A percentile compares a stretch with the other conserved stretches of the same genome.
Conservation (phyloP, 331 rosid genomes). For the Telfairia occidentalis region DNA sequence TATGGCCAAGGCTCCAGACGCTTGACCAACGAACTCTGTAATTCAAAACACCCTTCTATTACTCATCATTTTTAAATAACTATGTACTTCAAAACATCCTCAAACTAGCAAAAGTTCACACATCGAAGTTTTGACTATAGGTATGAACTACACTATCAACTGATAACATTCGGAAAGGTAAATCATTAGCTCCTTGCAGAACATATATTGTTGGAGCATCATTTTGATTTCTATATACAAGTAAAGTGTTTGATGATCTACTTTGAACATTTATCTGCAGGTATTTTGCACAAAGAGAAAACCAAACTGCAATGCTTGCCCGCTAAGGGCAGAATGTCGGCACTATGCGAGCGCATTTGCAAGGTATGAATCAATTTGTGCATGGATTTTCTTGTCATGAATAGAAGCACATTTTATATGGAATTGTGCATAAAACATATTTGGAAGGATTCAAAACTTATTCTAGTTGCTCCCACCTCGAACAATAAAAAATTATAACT, state of each 20-base stretch:
- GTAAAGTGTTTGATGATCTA: conserved; percentile 14
- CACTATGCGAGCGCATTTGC: conserved; percentile 97
- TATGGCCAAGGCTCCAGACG: conserved; percentile 94
- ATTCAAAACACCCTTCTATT: conserved; percentile 5
- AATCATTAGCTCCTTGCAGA: not conserved
- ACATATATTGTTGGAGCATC: not conserved
- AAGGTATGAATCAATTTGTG: conserved; percentile 35
- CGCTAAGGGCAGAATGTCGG: conserved; percentile 90
- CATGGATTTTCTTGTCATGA: not conserved
- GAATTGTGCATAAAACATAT: not conserved
- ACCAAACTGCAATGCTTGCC: conserved; percentile 97
- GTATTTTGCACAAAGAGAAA: conserved; percentile 89
- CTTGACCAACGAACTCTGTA: conserved; percentile 93
- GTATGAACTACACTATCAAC: conserved; percentile 92
- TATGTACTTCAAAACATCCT: not conserved
- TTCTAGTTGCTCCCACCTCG: not conserved
- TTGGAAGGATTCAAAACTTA: not conserved
- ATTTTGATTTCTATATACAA: not conserved
- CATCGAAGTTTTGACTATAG: conserved; percentile 31
- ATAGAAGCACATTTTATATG: not conserved
- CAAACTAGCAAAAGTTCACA: not conserved
- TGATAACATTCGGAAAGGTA: conserved; percentile 99
- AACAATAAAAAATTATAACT: not conserved
- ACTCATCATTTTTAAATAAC: conserved; percentile 7
- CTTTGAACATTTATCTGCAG: conserved; percentile 32